These are phyloP conservation scores for Candida qinlingensis DNA, from an alignment of 805 yeast genomes.

Conservation along the genomic window DNA sequence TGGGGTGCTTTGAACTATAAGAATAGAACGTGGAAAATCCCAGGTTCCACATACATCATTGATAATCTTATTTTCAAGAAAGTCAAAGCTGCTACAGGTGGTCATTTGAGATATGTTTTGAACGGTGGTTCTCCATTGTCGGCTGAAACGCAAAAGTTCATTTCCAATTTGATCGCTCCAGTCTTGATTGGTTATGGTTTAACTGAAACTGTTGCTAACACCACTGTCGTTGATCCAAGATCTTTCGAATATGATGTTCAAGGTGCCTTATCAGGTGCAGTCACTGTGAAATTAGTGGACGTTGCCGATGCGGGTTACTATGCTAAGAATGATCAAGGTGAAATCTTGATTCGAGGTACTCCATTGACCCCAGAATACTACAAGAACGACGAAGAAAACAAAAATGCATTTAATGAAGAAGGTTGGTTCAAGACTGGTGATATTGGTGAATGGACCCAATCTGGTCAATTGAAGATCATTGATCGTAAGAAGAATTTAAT, in stretches of 20 bases:
- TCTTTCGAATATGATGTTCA: slow-evolving; percentile 69
- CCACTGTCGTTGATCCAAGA: slow-evolving; percentile 60
- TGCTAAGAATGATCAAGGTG: slow-evolving; percentile 92
- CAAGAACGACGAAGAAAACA: slow-evolving; percentile 78
- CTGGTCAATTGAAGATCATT: slow-evolving; percentile 76
- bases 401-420: slow-evolving; percentile 60
- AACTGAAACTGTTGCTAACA: slow-evolving; percentile 93
- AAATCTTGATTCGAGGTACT: slow-evolving; percentile 73
- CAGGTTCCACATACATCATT: slow-evolving; percentile 58
- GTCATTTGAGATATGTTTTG: slow-evolving; percentile 62
- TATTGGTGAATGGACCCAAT: slow-evolving; percentile 85
- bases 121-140: slow-evolving; percentile 95
- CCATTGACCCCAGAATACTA: slow-evolving; percentile 74
- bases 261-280: slow-evolving; percentile 78
- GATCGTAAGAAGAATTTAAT: slow-evolving; percentile 96
- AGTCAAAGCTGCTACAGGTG: slow-evolving; percentile 93
- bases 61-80: slow-evolving; percentile 78
- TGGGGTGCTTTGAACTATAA: slow-evolving; percentile 86
- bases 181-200: slow-evolving; percentile 93
- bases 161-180: slow-evolving; percentile 72
- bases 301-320: slow-evolving; percentile 87
- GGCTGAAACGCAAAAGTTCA: slow-evolving; percentile 72
- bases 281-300: slow-evolving; percentile 85
- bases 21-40: slow-evolving; percentile 58
- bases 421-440: slow-evolving; percentile 98